Evolutionary conservation across 331 rosid genomes (phyloP).

Genomic region (Pyracantha coccinea): DNA sequence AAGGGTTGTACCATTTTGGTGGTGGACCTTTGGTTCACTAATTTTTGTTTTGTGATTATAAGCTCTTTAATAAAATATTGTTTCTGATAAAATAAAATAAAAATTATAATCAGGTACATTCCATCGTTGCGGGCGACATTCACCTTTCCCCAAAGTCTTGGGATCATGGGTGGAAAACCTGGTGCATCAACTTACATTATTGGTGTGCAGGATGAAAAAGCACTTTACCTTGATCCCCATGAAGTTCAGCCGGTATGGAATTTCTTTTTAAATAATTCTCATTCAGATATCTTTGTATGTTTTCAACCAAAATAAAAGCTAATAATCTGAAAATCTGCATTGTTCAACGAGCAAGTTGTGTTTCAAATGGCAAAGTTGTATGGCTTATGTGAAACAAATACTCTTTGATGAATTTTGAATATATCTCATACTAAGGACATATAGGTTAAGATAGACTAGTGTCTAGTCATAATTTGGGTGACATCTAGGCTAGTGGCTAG

Average conservation of each 20-base stretch:
- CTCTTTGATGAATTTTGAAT: neutral
- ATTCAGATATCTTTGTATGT: neutral
- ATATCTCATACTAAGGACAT: neutral
- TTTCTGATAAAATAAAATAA: neutral
- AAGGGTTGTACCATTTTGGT: neutral
- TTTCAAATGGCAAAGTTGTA: neutral
- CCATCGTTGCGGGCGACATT: slow-evolving; percentile 75
- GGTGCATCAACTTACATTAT: slow-evolving; percentile 89
- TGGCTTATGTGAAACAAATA: neutral
- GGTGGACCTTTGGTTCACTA: neutral
- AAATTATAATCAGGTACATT: slow-evolving; percentile 58
- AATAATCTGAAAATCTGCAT: neutral
- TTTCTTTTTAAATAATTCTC: neutral
- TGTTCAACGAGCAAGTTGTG: neutral
- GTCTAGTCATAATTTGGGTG: too few species aligned
- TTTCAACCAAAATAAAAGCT: neutral
- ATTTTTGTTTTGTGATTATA: neutral
- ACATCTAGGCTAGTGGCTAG: neutral
- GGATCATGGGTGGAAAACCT: slow-evolving; percentile 92
- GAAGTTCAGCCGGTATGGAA: slow-evolving; percentile 66
- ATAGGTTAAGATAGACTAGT: neutral
- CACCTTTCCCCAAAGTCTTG: slow-evolving; percentile 89
- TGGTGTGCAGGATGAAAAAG: slow-evolving; percentile 84
- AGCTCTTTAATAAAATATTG: neutral
- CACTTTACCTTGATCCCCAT: slow-evolving; percentile 95